phyloP scores from a whole-genome alignment of 1,284 basidiomycete genomes.

The Schizophyllum amplum region DNA sequence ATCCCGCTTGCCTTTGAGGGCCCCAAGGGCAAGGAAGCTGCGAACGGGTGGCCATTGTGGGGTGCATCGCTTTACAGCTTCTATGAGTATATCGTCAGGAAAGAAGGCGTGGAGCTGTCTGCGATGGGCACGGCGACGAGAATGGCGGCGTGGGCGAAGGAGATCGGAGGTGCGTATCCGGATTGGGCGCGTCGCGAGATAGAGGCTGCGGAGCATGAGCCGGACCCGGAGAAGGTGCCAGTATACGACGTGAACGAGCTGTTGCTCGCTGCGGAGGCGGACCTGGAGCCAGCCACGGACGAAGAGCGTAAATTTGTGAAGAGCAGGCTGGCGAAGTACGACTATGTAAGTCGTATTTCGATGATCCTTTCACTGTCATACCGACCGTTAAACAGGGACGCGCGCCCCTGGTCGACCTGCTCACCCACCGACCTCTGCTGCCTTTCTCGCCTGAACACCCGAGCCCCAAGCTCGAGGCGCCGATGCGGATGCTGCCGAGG shows the following conservation, averaged over 20 bases:
- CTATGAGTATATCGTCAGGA: not conserved
- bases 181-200: not conserved
- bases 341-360: not conserved
- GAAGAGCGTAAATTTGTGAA: not conserved
- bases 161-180: not conserved
- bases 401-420: not conserved
- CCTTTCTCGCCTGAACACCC: not conserved
- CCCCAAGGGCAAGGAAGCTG: not conserved
- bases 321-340: not conserved
- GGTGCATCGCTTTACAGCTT: not conserved
- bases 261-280: not conserved
- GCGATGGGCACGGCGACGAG: not conserved
- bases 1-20: not conserved
- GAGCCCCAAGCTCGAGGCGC: conserved; percentile 19
- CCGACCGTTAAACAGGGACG: not conserved
- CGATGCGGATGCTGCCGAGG: conserved; percentile 25
- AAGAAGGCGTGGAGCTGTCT: not conserved
- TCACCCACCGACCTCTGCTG: not conserved
- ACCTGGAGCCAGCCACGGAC: not conserved
- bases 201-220: not conserved
- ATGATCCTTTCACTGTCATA: not conserved
- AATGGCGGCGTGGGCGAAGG: not conserved
- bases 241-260: not conserved
- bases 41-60: not conserved
- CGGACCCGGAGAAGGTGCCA: not conserved